Percentiles rank a stretch among this genome's conserved stretches.
These are phyloP conservation scores for Dicorynia guianensis DNA, from an alignment of 306 rosid species.

Conservation along the genomic window DNA sequence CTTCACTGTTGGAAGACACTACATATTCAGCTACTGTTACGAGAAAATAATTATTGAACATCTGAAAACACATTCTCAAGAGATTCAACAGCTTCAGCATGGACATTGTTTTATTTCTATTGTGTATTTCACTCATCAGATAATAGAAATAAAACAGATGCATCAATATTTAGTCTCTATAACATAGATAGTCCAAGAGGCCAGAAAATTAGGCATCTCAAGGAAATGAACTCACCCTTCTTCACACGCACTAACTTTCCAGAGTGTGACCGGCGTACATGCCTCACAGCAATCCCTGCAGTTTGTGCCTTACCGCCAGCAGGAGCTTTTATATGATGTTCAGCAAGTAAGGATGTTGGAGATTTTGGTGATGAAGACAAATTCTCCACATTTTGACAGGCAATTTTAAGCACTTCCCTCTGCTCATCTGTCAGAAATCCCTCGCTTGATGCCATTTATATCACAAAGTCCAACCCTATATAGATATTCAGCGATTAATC, in stretches of 20 bases:
- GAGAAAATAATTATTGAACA: too few species aligned
- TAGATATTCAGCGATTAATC: constrained; percentile 19
- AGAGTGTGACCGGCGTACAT: constrained; percentile 84
- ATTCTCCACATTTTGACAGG: constrained; percentile 76
- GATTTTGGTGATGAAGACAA: constrained; percentile 92
- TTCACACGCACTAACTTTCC: constrained; percentile 83
- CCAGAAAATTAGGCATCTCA: background rate
- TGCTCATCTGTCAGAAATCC: constrained; percentile 92
- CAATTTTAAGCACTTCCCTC: constrained; percentile 80
- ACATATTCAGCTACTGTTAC: too few species aligned
- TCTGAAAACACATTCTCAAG: background rate
- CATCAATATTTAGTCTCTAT: too few species aligned
- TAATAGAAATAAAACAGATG: too few species aligned
- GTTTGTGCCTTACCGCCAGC: constrained; percentile 80
- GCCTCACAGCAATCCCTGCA: constrained; percentile 79
- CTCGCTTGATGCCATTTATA: constrained; percentile 82
- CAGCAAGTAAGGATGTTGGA: constrained; percentile 76
- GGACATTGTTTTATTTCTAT: background rate
- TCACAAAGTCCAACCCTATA: constrained; percentile 31
- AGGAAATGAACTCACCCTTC: constrained; percentile 71
- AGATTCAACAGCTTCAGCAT: background rate
- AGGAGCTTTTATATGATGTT: constrained; percentile 81
- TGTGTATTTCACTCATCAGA: too few species aligned
- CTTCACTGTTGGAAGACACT: too few species aligned
- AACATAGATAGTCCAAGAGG: background rate